These are phyloP conservation scores for Phaeosphaeria sp. DNA, from an alignment of 2,329 filamentous ascomycete genomes.

Conservation along the genomic window DNA sequence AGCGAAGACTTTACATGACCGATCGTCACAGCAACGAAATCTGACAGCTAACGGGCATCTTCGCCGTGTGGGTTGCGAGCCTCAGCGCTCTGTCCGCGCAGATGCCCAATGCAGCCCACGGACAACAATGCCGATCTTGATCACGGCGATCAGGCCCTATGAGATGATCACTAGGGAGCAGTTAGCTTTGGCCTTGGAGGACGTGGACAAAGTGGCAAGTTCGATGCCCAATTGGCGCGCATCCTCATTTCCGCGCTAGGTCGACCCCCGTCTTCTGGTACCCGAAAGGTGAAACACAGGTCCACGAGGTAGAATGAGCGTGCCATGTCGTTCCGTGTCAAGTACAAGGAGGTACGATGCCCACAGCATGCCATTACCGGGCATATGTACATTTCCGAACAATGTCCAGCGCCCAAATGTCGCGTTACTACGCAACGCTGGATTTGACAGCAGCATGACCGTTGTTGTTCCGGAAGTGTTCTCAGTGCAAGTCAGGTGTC, in stretches of 20 bases:
- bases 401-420: neutral
- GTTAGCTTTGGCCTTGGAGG: neutral
- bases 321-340: neutral
- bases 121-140: neutral
- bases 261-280: neutral
- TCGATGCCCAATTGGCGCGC: slow-evolving; percentile 3
- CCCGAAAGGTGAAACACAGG: neutral
- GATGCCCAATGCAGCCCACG: neutral
- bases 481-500: too few species aligned
- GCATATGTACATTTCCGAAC: neutral
- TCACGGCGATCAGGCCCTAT: neutral
- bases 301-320: neutral
- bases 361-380: neutral
- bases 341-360: neutral
- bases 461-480: neutral
- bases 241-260: slow-evolving; percentile 2
- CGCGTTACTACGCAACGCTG: neutral
- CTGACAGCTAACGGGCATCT: neutral
- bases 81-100: neutral
- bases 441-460: neutral
- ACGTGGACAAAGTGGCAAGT: neutral
- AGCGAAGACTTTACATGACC: neutral
- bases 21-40: neutral
- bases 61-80: neutral
- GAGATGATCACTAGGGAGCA: neutral